Conservation (phyloP, 1,284 basidiomycete species). For the Amylostereum chailletii region DNA sequence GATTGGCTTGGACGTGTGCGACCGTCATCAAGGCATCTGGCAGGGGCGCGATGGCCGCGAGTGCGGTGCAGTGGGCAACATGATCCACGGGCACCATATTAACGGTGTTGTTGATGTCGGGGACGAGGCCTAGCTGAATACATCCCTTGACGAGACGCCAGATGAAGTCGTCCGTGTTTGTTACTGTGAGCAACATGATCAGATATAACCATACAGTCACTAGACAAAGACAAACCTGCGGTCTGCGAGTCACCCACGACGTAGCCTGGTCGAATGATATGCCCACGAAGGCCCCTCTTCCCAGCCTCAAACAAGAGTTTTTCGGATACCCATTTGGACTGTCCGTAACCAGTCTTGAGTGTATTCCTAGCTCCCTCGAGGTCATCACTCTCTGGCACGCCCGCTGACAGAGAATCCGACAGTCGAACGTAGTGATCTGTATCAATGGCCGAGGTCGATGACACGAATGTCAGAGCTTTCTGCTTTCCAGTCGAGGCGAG, state of each 20-base stretch:
- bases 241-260: constrained; percentile 88
- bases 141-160: constrained; percentile 99
- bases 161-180: constrained; percentile 98
- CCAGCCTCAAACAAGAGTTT: constrained; percentile 90
- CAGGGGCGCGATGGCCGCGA: constrained; percentile 58
- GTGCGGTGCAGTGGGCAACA: constrained; percentile 77
- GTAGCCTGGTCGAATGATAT: constrained; percentile 92
- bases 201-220: constrained; percentile 6
- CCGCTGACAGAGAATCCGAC: constrained; percentile 66
- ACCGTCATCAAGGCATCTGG: constrained; percentile 54
- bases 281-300: constrained; percentile 77
- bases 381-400: constrained; percentile 84
- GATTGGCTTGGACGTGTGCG: constrained; percentile 83
- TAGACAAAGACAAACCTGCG: constrained; percentile 44
- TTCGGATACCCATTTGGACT: constrained; percentile 98
- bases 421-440: constrained; percentile 85
- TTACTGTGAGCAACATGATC: constrained; percentile 44
- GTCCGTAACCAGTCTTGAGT: constrained; percentile 91
- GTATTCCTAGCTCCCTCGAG: constrained; percentile 78
- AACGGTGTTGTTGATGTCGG: constrained; percentile 96
- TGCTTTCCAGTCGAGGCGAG: constrained; percentile 71
- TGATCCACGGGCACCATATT: constrained; percentile 99
- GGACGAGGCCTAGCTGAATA: constrained; percentile 89
- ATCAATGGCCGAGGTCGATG: constrained; percentile 91
- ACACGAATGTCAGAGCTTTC: constrained; percentile 88